Percentiles rank a stretch among this genome's conserved stretches.
These are phyloP conservation scores for Metarhizium album DNA, from an alignment of 2,329 filamentous ascomycete species.

Conservation along the genomic window DNA sequence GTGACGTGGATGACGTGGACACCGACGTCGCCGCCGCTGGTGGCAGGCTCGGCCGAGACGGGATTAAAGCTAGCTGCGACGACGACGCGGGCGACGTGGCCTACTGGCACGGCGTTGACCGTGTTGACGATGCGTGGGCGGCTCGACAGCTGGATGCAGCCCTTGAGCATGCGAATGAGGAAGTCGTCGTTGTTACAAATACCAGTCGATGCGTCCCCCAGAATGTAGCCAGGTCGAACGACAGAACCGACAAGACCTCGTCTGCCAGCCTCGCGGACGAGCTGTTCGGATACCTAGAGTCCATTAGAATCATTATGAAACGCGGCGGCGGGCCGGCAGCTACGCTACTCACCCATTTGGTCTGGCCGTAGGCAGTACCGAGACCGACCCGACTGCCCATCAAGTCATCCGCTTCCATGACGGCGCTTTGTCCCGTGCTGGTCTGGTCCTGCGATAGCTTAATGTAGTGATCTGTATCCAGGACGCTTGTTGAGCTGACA, in stretches of 20 bases:
- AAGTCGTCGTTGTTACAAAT: conserved; percentile 81
- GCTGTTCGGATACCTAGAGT: conserved; percentile 33
- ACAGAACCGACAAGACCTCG: conserved; percentile 67
- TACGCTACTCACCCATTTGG: conserved; percentile 59
- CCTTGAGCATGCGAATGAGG: conserved; percentile 75
- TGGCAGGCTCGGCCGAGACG: conserved; percentile 19
- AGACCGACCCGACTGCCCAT: conserved; percentile 66
- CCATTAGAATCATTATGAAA: background rate
- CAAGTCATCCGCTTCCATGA: conserved; percentile 72
- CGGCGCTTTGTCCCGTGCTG: conserved; percentile 47
- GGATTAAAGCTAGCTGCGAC: conserved; percentile 61
- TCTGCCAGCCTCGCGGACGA: conserved; percentile 68
- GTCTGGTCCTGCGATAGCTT: conserved; percentile 47
- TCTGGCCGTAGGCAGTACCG: conserved; percentile 74
- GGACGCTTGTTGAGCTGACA: conserved; percentile 64
- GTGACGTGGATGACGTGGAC: conserved; percentile 66
- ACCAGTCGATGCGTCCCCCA: conserved; percentile 61
- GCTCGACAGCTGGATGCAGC: conserved; percentile 68
- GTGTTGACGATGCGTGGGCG: conserved; percentile 73
- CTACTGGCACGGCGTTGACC: conserved; percentile 81
- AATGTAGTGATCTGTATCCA: conserved; percentile 76
- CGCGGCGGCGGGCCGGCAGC: background rate
- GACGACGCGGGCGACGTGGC: conserved; percentile 72
- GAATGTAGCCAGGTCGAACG: conserved; percentile 75
- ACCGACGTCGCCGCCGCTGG: conserved; percentile 6